Evolutionary conservation across 139 green algal genomes (phyloP).

Genomic region (Chlorella sp.): DNA sequence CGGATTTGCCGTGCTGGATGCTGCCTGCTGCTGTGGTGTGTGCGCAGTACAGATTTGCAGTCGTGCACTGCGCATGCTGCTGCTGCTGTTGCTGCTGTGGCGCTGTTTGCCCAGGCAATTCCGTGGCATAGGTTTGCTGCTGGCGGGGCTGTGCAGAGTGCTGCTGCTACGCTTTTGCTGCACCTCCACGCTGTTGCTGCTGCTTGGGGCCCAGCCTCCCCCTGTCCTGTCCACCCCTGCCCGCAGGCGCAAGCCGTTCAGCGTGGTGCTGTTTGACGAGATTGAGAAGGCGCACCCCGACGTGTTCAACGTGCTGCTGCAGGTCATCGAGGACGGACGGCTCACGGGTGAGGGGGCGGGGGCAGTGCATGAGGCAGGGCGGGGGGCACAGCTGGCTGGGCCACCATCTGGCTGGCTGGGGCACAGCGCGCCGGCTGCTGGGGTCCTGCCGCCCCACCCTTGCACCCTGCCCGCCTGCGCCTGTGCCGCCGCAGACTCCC

Average conservation of each 20-base stretch:
- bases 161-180: no score
- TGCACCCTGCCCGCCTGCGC: background rate
- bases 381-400: background rate
- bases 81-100: background rate
- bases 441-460: no score
- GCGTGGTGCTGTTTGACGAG: conserved; percentile 93
- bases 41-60: no score
- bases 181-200: background rate
- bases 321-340: conserved; percentile 95
- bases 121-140: no score
- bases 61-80: no score
- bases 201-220: background rate
- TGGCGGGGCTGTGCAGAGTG: no score
- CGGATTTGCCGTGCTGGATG: no score
- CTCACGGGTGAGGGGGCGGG: conserved; percentile 66
- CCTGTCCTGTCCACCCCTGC: background rate
- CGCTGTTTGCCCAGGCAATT: no score
- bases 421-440: background rate
- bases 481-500: conserved; percentile 26
- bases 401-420: background rate
- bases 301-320: conserved; percentile 98
- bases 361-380: no score
- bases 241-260: conserved; percentile 75
- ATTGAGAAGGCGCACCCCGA: conserved; percentile 99
- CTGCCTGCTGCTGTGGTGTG: no score